Evolutionary conservation across 345 rosid genomes (phyloP), one percentile per base, ranked within the genome.

Genomic region (Eucalyptus decipiens): DNA sequence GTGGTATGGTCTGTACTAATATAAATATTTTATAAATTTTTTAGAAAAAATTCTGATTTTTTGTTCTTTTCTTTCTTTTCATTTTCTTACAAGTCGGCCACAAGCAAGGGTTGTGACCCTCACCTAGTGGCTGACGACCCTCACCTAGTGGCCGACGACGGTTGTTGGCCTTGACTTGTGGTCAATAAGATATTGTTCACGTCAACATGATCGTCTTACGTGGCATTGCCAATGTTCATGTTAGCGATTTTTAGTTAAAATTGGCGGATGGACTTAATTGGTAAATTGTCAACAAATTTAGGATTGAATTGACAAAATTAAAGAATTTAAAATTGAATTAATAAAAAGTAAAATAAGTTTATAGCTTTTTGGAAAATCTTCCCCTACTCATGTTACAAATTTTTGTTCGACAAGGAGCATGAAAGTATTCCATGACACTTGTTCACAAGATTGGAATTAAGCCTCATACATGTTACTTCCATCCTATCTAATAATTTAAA

Each of bases 171-270:
- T 24, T 56, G 28, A 13, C 28, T 24, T 56, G 12, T 56, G 62
- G 6, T 56, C 28, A 24, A 24, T 24, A 24, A 56, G 30, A 56
- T 23, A 56, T 56, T 23, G 6, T 56, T 11, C 62, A 23, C 7
- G 2, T 56, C 62, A 56, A 24, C 62, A 24, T 6, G 0, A 11
- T 2, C 13, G 1, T 56, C 1, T 24, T 56, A 2, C 1, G 3
- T 56, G 62, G 6, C 30, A 56, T 56, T 10, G 13, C 13, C 3
- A 3, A 56, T 24, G 13, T 56, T 23, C 13, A 56, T 5, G 1
- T 2, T 24, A 56, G 2, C 14, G 6, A 24, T 10, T 56, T 56
- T 3, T 56, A 24, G 13, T 56, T 24, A 56, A 56, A 56, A 56
- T 56, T 56, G 30, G 3, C 1, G 13, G 3, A 56, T 56, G 30